A percentile compares a stretch with the other conserved stretches of the same genome.
These are phyloP conservation scores for Stropharia rugosoannulata DNA, from an alignment of 768 basidiomycete genomes.

Conservation along the genomic window DNA sequence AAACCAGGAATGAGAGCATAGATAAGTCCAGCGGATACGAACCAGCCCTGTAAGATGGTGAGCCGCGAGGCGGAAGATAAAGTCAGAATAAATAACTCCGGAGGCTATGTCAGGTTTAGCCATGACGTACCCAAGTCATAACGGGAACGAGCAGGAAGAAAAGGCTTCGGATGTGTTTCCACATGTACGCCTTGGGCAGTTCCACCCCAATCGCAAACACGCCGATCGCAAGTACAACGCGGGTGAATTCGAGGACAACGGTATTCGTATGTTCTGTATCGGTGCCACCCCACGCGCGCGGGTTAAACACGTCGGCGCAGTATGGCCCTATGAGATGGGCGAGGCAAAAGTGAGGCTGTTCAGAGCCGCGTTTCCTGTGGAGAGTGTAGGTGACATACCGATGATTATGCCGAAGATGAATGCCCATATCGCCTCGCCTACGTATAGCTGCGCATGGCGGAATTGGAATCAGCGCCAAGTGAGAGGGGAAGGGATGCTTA, in stretches of 20 bases:
- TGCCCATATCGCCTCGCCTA: constrained; percentile 96
- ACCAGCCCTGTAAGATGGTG: constrained; percentile 71
- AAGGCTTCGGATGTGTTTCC: constrained; percentile 88
- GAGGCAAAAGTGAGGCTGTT: not conserved
- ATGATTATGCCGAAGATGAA: constrained; percentile 92
- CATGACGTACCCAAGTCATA: constrained; percentile 74
- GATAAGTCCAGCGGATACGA: constrained; percentile 88
- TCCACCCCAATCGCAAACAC: constrained; percentile 99
- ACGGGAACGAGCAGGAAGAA: constrained; percentile 80
- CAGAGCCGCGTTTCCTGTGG: constrained; percentile 5
- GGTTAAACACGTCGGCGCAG: constrained; percentile 79
- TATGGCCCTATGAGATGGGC: constrained; percentile 61
- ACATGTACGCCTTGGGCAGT: constrained; percentile 93
- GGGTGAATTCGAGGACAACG: constrained; percentile 88
- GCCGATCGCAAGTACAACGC: constrained; percentile 92
- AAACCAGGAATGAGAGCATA: constrained; percentile 89
- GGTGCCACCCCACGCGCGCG: constrained; percentile 64
- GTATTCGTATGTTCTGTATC: constrained; percentile 53
- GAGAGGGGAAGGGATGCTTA: constrained; percentile 25
- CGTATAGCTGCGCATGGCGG: constrained; percentile 58
- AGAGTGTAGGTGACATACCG: constrained; percentile 42
- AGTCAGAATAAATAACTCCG: not conserved
- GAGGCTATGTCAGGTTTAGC: not conserved
- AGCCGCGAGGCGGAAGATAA: not conserved
- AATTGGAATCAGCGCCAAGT: constrained; percentile 3